phyloP scores from a whole-genome alignment of 768 basidiomycete genomes.

The Suillus sp. region DNA sequence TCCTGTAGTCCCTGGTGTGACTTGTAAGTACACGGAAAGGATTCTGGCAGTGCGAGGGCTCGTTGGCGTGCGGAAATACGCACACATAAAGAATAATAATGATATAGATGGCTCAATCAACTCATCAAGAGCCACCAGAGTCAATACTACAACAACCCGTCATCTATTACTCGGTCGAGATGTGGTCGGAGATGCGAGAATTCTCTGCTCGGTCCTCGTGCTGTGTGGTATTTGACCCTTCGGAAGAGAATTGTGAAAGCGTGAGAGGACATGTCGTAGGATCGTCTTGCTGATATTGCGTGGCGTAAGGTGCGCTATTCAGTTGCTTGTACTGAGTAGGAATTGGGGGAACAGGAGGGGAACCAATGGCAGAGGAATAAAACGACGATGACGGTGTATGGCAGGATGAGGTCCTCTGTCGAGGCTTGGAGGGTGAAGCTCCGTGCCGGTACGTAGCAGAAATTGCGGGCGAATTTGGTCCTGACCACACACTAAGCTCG shows the following conservation, averaged over 20 bases:
- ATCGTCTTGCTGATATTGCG: slow-evolving; percentile 9
- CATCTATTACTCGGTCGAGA: background rate
- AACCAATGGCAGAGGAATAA: slow-evolving; percentile 1
- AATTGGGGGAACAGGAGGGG: slow-evolving; percentile 28
- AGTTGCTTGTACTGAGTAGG: slow-evolving; percentile 17
- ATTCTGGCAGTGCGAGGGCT: background rate
- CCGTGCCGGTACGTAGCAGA: background rate
- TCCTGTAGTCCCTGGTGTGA: background rate
- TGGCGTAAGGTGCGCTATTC: background rate
- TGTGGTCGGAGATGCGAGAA: background rate
- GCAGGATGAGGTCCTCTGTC: slow-evolving; percentile 1
- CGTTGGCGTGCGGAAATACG: background rate
- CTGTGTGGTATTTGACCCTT: background rate
- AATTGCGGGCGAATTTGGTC: background rate
- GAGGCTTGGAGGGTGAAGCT: slow-evolving; percentile 8
- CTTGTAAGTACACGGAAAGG: background rate
- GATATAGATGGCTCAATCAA: background rate
- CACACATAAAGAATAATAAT: background rate
- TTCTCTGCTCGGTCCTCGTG: background rate
- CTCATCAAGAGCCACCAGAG: background rate
- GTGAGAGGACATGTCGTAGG: background rate
- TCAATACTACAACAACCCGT: background rate
- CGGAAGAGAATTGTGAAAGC: too few relatives aligned
- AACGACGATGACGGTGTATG: background rate
- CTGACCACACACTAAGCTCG: slow-evolving; percentile 10